Evolutionary conservation across 805 yeast genomes (phyloP).

Genomic region (Grigorovia jiainica): DNA sequence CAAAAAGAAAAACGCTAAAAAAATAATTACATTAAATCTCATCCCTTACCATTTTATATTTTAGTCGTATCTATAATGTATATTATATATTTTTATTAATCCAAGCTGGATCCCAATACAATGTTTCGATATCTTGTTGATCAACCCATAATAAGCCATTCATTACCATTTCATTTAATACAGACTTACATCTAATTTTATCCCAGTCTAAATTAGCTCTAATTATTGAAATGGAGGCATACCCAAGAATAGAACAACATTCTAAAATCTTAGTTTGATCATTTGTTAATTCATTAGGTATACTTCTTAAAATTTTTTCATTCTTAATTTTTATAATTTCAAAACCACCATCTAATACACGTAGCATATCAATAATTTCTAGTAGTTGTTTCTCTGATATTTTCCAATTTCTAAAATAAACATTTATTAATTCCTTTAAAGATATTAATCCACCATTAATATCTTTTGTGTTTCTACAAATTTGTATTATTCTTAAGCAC

Average conservation of each 20-base stretch:
- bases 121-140: constrained; percentile 36
- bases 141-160: constrained; percentile 86
- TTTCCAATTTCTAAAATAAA: constrained; percentile 26
- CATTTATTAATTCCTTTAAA: constrained; percentile 39
- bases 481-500: constrained; percentile 65
- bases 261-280: constrained; percentile 70
- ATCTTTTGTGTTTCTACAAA: constrained; percentile 58
- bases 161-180: constrained; percentile 69
- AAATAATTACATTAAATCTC: too few relatives aligned
- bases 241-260: constrained; percentile 71
- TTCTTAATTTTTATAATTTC: constrained; percentile 45
- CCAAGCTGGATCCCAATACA: constrained; percentile 74
- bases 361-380: constrained; percentile 44
- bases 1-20: constrained; percentile 31
- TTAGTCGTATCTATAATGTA: neutral
- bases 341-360: constrained; percentile 60
- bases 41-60: neutral
- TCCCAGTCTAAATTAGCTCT: constrained; percentile 76
- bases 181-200: constrained; percentile 45
- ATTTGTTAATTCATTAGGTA: constrained; percentile 51
- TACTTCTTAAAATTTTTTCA: constrained; percentile 48
- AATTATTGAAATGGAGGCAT: constrained; percentile 52
- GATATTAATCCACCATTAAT: constrained; percentile 78
- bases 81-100: constrained; percentile 24
- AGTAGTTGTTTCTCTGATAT: constrained; percentile 43